Evolutionary conservation across 768 basidiomycete species (phyloP), one percentile per base, ranked within the genome.

Genomic region (Porphyrellus cyaneotinctus): DNA sequence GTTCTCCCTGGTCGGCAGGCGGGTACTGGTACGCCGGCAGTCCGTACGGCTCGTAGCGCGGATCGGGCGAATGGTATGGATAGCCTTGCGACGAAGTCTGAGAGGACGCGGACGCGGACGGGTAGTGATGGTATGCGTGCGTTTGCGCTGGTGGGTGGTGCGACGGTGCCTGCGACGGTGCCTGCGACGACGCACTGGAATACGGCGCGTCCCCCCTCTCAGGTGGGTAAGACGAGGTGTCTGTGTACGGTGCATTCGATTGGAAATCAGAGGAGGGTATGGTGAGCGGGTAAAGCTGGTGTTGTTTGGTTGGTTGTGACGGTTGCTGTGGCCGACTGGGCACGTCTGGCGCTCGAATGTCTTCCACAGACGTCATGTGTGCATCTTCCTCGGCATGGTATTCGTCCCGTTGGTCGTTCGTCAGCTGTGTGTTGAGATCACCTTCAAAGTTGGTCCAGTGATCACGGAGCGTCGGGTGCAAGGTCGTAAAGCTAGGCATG

Each of bases 401-500:
- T 28, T 64, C 57, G 11, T 71, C 70, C 14, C 53, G 58, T 41
- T 59, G 58, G 12, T 58, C 63, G 53, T 74, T 73, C 37, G 74
- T 70, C 15, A 83, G 74, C 62, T 81, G 82, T 13, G 72, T 68
- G 24, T 72, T 70, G 56, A 85, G 75, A 26, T 76, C 74, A 0
- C 77, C 81, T 11, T 83, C 80, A 57, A 85, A 84, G n/a, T 66
- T 70, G 50, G 75, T 71, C 56, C 83, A 72, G 44, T 85, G 82
- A 47, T 76, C 73, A 12, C 82, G 75, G 47, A 85, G 66, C 45
- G 72, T 78, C 4, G 81, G 81, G 61, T 85, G 83, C 14, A 79
- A 75, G 41, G 72, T 72, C 4, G 73, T 75, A 48, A 83, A 79
- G 30, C 22, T 35, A 7, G 53, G 50, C 2, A 53, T 42, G 38